These are phyloP conservation scores for Pterocarpus santalinus DNA, from an alignment of 306 rosid genomes.

Conservation along the genomic window DNA sequence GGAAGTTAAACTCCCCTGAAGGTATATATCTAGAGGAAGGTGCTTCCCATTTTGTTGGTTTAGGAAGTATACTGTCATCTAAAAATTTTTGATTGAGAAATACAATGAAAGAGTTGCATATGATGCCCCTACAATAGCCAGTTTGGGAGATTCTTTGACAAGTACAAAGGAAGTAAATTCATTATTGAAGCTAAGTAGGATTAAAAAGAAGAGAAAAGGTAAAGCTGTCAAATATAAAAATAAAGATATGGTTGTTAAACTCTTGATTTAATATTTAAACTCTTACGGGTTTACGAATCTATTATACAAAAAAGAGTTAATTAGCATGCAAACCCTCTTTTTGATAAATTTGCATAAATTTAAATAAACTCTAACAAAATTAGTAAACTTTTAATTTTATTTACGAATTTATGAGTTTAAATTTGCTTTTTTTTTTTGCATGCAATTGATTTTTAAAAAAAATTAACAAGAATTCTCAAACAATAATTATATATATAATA, in stretches of 20 bases:
- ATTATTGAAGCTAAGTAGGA: not conserved
- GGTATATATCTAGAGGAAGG: conserved; percentile 11
- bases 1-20: not conserved
- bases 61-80: not conserved
- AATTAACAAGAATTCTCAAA: too few relatives aligned
- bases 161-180: conserved; percentile 6
- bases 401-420: too few relatives aligned
- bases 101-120: conserved; percentile 27
- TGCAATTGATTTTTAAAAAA: too few relatives aligned
- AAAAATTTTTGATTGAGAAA: conserved; percentile 30
- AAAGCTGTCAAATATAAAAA: not conserved
- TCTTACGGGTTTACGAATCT: too few relatives aligned
- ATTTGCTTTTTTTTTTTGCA: too few relatives aligned
- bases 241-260: not conserved
- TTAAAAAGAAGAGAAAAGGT: not conserved
- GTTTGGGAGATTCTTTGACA: conserved; percentile 32
- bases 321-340: too few relatives aligned
- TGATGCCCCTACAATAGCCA: not conserved
- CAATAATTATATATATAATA: too few relatives aligned
- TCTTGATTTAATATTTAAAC: too few relatives aligned
- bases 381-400: too few relatives aligned
- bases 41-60: conserved; percentile 1
- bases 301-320: too few relatives aligned
- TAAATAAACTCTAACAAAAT: too few relatives aligned
- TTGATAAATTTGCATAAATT: too few relatives aligned